Conservation (phyloP, 2,329 filamentous ascomycete species). For the Ceratocystis destructans region DNA sequence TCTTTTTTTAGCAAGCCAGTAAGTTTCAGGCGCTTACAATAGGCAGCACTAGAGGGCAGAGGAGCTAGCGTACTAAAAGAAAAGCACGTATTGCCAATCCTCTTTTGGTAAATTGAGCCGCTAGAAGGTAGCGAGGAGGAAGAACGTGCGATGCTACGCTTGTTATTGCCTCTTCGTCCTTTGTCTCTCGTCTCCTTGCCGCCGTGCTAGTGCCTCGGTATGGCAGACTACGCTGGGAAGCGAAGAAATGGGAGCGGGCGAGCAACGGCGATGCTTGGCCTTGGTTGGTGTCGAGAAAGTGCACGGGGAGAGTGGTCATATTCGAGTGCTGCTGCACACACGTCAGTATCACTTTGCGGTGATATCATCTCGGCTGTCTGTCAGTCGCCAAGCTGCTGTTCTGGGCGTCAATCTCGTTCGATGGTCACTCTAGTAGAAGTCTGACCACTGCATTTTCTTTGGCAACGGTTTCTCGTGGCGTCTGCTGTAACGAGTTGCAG, state of each 20-base stretch:
- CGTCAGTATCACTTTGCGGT: not conserved
- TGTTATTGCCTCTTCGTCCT: not conserved
- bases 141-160: not conserved
- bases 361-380: not conserved
- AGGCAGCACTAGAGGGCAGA: not conserved
- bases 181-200: not conserved
- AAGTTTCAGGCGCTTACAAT: constrained; percentile 4
- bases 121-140: not conserved
- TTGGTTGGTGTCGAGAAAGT: not conserved
- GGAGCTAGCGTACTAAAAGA: not conserved
- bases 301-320: not conserved
- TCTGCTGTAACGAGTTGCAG: not conserved
- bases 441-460: not conserved
- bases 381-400: constrained; percentile 2
- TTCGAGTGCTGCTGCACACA: not conserved
- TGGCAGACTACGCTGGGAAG: too few relatives aligned
- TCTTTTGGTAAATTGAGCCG: constrained; percentile 1
- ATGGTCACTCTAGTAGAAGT: not conserved
- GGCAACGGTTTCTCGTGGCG: not conserved
- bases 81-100: not conserved
- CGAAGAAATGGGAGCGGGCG: too few relatives aligned
- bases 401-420: constrained; percentile 13
- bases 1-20: too few relatives aligned
- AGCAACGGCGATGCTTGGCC: too few relatives aligned
- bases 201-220: not conserved